These are phyloP conservation scores for Grammothele lineata DNA, from an alignment of 768 basidiomycete genomes.

Conservation along the genomic window DNA sequence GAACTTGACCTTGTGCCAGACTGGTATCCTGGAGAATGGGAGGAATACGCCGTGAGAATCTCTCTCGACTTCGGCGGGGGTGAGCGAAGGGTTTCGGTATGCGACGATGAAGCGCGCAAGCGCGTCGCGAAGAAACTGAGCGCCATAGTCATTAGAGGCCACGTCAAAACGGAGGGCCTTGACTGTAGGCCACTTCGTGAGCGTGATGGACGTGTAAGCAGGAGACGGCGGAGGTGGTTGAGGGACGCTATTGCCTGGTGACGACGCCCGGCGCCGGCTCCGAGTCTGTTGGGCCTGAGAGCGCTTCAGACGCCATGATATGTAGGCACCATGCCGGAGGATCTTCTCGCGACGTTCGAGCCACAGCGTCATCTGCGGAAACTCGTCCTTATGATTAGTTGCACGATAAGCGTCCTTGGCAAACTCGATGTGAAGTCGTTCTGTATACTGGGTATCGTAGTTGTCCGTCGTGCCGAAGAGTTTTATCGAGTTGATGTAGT, in stretches of 20 bases:
- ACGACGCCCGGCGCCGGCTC: not conserved
- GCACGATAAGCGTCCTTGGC: conserved; percentile 30
- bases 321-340: conserved; percentile 3
- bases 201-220: not conserved
- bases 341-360: conserved; percentile 13
- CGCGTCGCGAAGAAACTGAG: conserved; percentile 1
- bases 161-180: not conserved
- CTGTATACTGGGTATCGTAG: conserved; percentile 20
- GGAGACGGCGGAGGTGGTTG: not conserved
- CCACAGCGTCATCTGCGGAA: conserved; percentile 15
- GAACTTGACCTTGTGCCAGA: conserved; percentile 12
- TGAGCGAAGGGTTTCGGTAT: not conserved
- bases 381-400: conserved; percentile 13
- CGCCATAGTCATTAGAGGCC: not conserved
- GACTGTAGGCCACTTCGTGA: not conserved
- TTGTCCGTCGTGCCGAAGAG: conserved; percentile 19
- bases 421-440: conserved; percentile 39
- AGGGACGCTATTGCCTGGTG: not conserved
- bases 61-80: not conserved
- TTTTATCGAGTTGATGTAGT: conserved; percentile 16
- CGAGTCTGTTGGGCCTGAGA: too few species aligned
- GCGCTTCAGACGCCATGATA: conserved; percentile 7
- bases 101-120: conserved; percentile 5
- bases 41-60: not conserved
- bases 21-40: not conserved